phyloP scores from a whole-genome alignment of 345 rosid genomes.

The Hibiscus syriacus region DNA sequence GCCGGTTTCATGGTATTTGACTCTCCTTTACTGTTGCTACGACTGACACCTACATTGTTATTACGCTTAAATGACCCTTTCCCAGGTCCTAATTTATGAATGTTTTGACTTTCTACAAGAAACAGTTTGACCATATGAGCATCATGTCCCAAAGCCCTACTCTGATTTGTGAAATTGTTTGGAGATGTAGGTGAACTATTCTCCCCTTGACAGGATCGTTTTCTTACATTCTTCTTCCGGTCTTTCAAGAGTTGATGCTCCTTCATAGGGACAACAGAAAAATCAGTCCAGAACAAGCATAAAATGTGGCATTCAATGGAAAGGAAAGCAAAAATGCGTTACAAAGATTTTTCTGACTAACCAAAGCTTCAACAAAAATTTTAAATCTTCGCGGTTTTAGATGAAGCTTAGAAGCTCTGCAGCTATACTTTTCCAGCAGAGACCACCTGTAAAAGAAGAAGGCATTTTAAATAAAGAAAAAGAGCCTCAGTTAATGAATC shows the following conservation, averaged over 20 bases:
- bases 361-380: conserved; percentile 92
- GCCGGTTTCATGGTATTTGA: conserved; percentile 44
- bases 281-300: conserved; percentile 21
- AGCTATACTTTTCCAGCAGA: conserved; percentile 91
- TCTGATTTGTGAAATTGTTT: conserved; percentile 49
- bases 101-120: conserved; percentile 69
- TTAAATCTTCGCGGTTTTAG: conserved; percentile 92
- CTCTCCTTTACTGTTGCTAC: conserved; percentile 58
- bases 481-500: neutral
- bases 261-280: conserved; percentile 36
- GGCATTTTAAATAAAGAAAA: neutral
- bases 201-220: conserved; percentile 65
- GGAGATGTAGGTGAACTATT: conserved; percentile 52
- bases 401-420: conserved; percentile 99
- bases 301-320: conserved; percentile 14
- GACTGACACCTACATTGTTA: conserved; percentile 45
- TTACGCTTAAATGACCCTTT: conserved; percentile 61
- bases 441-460: conserved; percentile 74
- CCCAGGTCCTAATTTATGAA: conserved; percentile 66
- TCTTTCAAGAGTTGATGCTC: conserved; percentile 96
- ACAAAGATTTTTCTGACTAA: conserved; percentile 35
- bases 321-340: conserved; percentile 10
- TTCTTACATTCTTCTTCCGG: conserved; percentile 74
- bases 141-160: conserved; percentile 58
- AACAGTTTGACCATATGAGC: conserved; percentile 55